phyloP scores from a whole-genome alignment of 2,329 filamentous ascomycete genomes.

The Ophiostoma pallidulum region DNA sequence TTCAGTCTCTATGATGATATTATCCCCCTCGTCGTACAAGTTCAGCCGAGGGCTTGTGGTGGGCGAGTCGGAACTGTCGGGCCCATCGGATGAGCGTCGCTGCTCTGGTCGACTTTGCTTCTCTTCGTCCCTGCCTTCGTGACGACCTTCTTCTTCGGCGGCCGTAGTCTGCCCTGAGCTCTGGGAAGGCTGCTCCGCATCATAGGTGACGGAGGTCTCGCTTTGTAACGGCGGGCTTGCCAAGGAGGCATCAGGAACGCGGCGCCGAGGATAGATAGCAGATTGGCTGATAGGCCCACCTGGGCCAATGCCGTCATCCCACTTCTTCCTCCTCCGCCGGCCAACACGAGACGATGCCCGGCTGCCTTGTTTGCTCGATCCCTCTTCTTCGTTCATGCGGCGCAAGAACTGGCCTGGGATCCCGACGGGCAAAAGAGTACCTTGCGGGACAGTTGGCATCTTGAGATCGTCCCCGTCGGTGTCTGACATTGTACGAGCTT shows the following conservation, averaged over 20 bases:
- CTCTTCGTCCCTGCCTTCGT: neutral
- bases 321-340: slow-evolving; percentile 57
- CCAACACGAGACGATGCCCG: slow-evolving; percentile 51
- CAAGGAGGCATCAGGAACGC: slow-evolving; percentile 14
- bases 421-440: slow-evolving; percentile 61
- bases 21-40: slow-evolving; percentile 69
- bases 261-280: slow-evolving; percentile 65
- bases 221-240: slow-evolving; percentile 4
- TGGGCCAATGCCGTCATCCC: slow-evolving; percentile 62
- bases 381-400: slow-evolving; percentile 69
- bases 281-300: slow-evolving; percentile 86
- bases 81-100: slow-evolving; percentile 12
- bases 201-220: slow-evolving; percentile 17
- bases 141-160: neutral
- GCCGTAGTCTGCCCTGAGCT: slow-evolving; percentile 7
- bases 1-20: slow-evolving; percentile 74
- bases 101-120: neutral
- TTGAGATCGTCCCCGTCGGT: slow-evolving; percentile 59
- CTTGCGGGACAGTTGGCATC: slow-evolving; percentile 52
- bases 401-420: slow-evolving; percentile 70
- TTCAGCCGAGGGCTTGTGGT: slow-evolving; percentile 37
- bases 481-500: slow-evolving; percentile 77
- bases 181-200: slow-evolving; percentile 16
- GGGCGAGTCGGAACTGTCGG: slow-evolving; percentile 11
- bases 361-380: slow-evolving; percentile 41